These are phyloP conservation scores for Pichia scutulata DNA, from an alignment of 805 yeast genomes.

Conservation along the genomic window DNA sequence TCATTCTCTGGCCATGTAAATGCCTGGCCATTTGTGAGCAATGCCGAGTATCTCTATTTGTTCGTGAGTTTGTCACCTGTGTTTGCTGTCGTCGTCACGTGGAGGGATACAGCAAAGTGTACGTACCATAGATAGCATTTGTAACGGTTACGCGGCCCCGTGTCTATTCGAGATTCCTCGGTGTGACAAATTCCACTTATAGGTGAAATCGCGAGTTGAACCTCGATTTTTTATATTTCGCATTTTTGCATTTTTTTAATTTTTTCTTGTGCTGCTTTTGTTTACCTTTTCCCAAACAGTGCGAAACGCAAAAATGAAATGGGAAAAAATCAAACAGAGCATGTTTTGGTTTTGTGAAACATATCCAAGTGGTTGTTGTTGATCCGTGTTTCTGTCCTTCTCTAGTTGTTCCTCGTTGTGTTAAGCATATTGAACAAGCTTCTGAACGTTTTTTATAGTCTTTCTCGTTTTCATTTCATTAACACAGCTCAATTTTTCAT, in stretches of 20 bases:
- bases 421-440: neutral
- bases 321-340: constrained; percentile 7
- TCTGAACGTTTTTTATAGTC: neutral
- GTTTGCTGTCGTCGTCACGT: constrained; percentile 79
- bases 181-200: neutral
- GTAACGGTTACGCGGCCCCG: neutral
- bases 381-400: neutral
- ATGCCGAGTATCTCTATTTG: constrained; percentile 67
- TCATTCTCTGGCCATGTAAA: constrained; percentile 88
- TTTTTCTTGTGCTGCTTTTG: neutral
- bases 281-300: constrained; percentile 1
- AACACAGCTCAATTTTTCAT: neutral
- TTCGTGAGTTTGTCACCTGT: constrained; percentile 68
- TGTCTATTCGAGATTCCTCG: neutral
- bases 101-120: constrained; percentile 55
- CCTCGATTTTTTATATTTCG: neutral
- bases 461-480: neutral
- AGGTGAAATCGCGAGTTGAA: neutral
- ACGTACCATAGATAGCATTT: constrained; percentile 33
- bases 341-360: neutral
- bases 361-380: neutral
- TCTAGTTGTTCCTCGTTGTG: neutral
- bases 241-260: neutral
- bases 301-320: constrained; percentile 1
- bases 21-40: constrained; percentile 84